A percentile compares a stretch with the other conserved stretches of the same genome.
These are phyloP conservation scores for Raddia distichophylla DNA, from an alignment of 176 grass and related monocot genomes.

Conservation along the genomic window DNA sequence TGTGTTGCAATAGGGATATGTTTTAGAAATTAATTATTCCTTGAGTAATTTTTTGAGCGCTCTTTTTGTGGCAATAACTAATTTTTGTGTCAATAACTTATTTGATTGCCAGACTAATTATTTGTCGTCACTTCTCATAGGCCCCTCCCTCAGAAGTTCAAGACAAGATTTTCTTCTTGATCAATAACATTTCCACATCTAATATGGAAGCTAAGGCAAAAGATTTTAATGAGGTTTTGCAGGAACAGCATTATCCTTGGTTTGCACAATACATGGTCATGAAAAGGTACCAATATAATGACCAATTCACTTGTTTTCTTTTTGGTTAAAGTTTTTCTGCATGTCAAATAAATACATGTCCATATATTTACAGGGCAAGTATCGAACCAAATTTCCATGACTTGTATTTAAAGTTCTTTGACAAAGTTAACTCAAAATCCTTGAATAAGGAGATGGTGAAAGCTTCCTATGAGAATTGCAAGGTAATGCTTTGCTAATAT, in stretches of 20 bases:
- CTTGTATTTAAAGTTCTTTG: slow-evolving; percentile 88
- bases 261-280: slow-evolving; percentile 99
- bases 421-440: slow-evolving; percentile 86
- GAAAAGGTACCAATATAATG: slow-evolving; percentile 71
- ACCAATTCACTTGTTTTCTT: slow-evolving; percentile 8
- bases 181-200: slow-evolving; percentile 90
- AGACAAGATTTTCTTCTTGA: slow-evolving; percentile 97
- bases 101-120: slow-evolving; percentile 22
- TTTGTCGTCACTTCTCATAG: slow-evolving; percentile 45
- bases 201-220: slow-evolving; percentile 91
- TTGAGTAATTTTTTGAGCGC: slow-evolving; percentile 25
- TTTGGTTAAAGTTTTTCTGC: neutral
- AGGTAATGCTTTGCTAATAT: slow-evolving; percentile 50
- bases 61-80: neutral
- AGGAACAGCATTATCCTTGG: slow-evolving; percentile 86
- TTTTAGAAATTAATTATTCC: neutral
- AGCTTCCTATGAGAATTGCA: slow-evolving; percentile 98
- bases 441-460: slow-evolving; percentile 95
- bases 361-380: slow-evolving; percentile 69
- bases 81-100: neutral
- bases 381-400: slow-evolving; percentile 99
- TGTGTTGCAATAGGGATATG: neutral
- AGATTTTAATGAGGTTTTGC: slow-evolving; percentile 83
- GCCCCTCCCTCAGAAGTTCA: slow-evolving; percentile 87
- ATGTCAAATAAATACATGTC: slow-evolving; percentile 11